Evolutionary conservation across 495 filamentous ascomycete genomes (phyloP), one percentile per base, ranked within the genome.

Genomic region (Eremomyces bilateralis): DNA sequence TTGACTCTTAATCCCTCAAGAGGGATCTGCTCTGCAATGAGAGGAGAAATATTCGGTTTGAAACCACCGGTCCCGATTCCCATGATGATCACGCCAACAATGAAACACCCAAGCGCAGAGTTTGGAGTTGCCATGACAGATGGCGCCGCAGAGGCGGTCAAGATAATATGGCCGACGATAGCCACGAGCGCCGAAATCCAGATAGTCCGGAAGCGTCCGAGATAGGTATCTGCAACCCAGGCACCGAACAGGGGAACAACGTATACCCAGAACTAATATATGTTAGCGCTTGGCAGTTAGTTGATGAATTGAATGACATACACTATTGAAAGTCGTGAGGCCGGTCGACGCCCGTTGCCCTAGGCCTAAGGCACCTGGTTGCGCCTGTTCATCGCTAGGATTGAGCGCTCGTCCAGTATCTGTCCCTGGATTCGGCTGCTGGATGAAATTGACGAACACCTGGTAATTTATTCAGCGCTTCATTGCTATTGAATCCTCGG

Each of bases 221-320:
- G 67, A 43, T 69, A 72, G 30, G 65, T 59, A 54, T 88, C 80
- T 33, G 80, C 77, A 24, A 85, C 42, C 39, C 65, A 79, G 39
- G 73, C 75, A 52, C 71, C 72, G 4, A 66, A 42, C 21, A 82
- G 53, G 8, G 80, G 80, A 50, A 69, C 73, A 20, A 70, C 41
- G 43, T 83, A 83, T 15, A 65, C 62, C 77, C 74, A 81, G 56
- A 83, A 81, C 15, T 60, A 50, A 48, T n/a, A n/a, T n/a, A n/a
- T n/a, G n/a, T n/a, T n/a, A n/a, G n/a, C n/a, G n/a, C n/a, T n/a
- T n/a, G n/a, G n/a, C n/a, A n/a, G n/a, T n/a, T n/a, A n/a, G n/a
- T n/a, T n/a, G n/a, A n/a, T n/a, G n/a, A n/a, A n/a, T n/a, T n/a
- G n/a, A n/a, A n/a, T n/a, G n/a, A n/a, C n/a, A n/a, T n/a, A n/a